A percentile compares a stretch with the other conserved stretches of the same genome.
These are phyloP conservation scores for Hibiscus trionum DNA, from an alignment of 345 rosid species.

Conservation along the genomic window DNA sequence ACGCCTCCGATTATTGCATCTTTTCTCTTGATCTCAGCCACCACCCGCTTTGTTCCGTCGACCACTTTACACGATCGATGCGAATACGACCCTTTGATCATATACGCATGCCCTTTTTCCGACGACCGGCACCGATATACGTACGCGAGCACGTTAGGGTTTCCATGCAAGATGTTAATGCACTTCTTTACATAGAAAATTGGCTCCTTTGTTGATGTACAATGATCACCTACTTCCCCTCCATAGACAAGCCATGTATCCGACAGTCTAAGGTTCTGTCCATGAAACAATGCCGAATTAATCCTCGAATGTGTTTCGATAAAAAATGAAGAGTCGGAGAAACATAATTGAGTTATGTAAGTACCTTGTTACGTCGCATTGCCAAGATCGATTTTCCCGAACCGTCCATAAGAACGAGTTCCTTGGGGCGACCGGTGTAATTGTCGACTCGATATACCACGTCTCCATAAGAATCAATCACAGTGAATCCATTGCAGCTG, in stretches of 20 bases:
- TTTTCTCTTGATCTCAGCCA: conserved; percentile 77
- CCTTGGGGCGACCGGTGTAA: conserved; percentile 41
- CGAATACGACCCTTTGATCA: conserved; percentile 61
- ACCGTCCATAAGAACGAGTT: conserved; percentile 71
- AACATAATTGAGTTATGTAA: not conserved
- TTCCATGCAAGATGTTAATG: conserved; percentile 25
- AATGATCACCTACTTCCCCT: conserved; percentile 31
- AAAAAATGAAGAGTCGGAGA: not conserved
- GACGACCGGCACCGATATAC: conserved; percentile 24
- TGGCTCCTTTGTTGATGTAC: conserved; percentile 26
- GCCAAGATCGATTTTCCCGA: conserved; percentile 58
- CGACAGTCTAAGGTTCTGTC: conserved; percentile 33
- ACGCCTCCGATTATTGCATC: conserved; percentile 35
- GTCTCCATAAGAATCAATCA: conserved; percentile 61
- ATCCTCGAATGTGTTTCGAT: not conserved
- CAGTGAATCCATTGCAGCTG: conserved; percentile 74
- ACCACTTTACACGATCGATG: conserved; percentile 58
- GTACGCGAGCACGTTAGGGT: conserved; percentile 33
- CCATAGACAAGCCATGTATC: conserved; percentile 57
- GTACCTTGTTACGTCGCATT: conserved; percentile 67
- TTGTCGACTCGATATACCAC: conserved; percentile 74
- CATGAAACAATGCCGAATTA: not conserved
- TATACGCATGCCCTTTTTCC: conserved; percentile 31
- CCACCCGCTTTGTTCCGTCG: conserved; percentile 34
- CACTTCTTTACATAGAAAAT: conserved; percentile 48